phyloP scores from a whole-genome alignment of 495 filamentous ascomycete genomes.

The Aspergillus nanangensis region DNA sequence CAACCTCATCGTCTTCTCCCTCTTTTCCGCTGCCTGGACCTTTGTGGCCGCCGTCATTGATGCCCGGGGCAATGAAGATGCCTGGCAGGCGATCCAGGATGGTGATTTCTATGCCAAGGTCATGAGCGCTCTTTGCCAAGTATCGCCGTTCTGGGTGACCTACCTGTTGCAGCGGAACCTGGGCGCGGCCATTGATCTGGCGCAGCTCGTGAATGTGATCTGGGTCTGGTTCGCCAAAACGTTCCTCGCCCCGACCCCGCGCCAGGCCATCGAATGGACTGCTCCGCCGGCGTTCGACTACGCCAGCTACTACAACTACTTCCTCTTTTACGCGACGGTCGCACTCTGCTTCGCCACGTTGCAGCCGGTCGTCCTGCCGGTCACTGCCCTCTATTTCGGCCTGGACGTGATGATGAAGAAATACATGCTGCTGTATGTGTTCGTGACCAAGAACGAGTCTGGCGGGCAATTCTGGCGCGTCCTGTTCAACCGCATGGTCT shows the following conservation, averaged over 20 bases:
- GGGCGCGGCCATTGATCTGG: slow-evolving; percentile 83
- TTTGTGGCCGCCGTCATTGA: slow-evolving; percentile 63
- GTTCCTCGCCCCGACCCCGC: slow-evolving; percentile 82
- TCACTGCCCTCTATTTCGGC: slow-evolving; percentile 84
- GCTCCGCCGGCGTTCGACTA: slow-evolving; percentile 93
- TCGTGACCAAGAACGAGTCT: slow-evolving; percentile 93
- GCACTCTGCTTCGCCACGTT: slow-evolving; percentile 80
- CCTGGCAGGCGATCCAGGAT: slow-evolving; percentile 65
- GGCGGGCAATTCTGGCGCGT: slow-evolving; percentile 92
- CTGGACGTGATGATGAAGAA: slow-evolving; percentile 91
- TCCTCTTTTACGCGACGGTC: slow-evolving; percentile 90
- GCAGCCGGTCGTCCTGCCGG: slow-evolving; percentile 86
- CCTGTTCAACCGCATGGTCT: slow-evolving; percentile 86
- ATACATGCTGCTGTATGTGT: slow-evolving; percentile 90
- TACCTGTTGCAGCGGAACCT: slow-evolving; percentile 91
- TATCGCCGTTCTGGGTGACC: slow-evolving; percentile 90
- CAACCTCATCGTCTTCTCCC: slow-evolving; percentile 88
- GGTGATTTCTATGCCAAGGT: slow-evolving; percentile 55
- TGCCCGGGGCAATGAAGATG: slow-evolving; percentile 44
- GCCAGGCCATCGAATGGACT: slow-evolving; percentile 89
- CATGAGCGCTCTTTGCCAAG: slow-evolving; percentile 64
- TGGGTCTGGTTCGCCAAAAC: slow-evolving; percentile 79
- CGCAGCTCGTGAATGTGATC: slow-evolving; percentile 73
- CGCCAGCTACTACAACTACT: slow-evolving; percentile 92
- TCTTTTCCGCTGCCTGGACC: slow-evolving; percentile 76